A percentile compares a stretch with the other conserved stretches of the same genome.
Conservation (phyloP, 495 filamentous ascomycete genomes). For the Penicillium steckii region DNA sequence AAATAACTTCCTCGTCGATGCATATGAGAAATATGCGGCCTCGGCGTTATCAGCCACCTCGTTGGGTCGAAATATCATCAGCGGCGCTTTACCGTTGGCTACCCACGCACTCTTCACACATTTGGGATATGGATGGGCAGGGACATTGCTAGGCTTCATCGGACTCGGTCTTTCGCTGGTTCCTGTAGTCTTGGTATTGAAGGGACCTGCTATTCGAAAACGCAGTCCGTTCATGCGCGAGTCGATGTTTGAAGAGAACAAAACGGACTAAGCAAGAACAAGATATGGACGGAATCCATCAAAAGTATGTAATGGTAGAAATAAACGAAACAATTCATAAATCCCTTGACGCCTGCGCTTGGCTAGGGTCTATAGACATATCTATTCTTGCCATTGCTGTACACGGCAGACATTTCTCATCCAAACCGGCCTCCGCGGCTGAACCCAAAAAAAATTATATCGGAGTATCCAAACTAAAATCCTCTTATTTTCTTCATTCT, state of each 20-base stretch:
- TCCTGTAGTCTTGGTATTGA: constrained; percentile 35
- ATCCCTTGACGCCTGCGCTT: constrained; percentile 2
- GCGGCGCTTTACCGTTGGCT: constrained; percentile 39
- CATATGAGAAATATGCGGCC: constrained; percentile 42
- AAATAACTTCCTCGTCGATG: constrained; percentile 46
- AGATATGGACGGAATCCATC: neutral
- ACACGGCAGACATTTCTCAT: neutral
- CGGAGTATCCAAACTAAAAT: too few species aligned
- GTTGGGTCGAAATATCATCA: constrained; percentile 35
- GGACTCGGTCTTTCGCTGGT: constrained; percentile 35
- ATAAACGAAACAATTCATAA: neutral
- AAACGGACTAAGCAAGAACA: neutral
- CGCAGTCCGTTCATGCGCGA: constrained; percentile 39
- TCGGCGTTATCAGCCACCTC: constrained; percentile 35
- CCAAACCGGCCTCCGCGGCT: too few species aligned
- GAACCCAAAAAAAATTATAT: too few species aligned
- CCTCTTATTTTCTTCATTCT: too few species aligned
- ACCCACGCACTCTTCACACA: constrained; percentile 35
- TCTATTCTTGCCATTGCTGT: constrained; percentile 7
- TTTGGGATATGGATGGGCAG: constrained; percentile 46
- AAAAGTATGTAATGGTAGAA: constrained; percentile 3
- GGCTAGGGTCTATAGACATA: constrained; percentile 14
- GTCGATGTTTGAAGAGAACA: constrained; percentile 14
- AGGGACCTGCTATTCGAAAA: constrained; percentile 32
- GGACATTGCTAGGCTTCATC: constrained; percentile 41